A percentile compares a stretch with the other conserved stretches of the same genome.
Conservation (phyloP, 768 basidiomycete species). For the Mycena metata region DNA sequence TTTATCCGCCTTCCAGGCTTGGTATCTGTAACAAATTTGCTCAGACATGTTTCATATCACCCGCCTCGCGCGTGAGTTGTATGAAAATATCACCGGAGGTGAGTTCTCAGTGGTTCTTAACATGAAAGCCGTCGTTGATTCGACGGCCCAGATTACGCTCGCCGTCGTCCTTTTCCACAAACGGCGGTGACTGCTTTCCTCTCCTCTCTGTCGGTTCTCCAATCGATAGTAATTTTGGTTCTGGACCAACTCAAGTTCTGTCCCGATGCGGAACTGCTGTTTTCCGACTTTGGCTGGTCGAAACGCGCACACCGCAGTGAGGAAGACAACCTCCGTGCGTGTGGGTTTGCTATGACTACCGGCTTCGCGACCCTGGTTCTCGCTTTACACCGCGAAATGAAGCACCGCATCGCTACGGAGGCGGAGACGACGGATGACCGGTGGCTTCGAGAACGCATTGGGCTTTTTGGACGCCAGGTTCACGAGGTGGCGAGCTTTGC, state of each 20-base stretch:
- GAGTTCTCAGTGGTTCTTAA: not conserved
- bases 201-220: slow-evolving; percentile 18
- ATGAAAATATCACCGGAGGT: slow-evolving; percentile 32
- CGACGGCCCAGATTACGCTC: slow-evolving; percentile 21
- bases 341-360: slow-evolving; percentile 16
- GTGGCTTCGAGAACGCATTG: slow-evolving; percentile 15
- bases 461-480: slow-evolving; percentile 20
- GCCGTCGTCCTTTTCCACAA: slow-evolving; percentile 22
- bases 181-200: slow-evolving; percentile 17
- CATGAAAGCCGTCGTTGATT: not conserved
- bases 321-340: not conserved
- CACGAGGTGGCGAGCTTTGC: slow-evolving; percentile 6
- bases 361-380: slow-evolving; percentile 15
- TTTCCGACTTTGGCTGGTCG: not conserved
- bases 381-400: slow-evolving; percentile 23
- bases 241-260: slow-evolving; percentile 13
- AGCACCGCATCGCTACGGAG: slow-evolving; percentile 15
- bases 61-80: slow-evolving; percentile 26
- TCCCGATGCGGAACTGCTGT: not conserved
- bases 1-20: not conserved
- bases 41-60: slow-evolving; percentile 21
- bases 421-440: not conserved
- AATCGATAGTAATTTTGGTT: slow-evolving; percentile 21
- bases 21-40: not conserved
- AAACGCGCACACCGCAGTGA: not conserved